Base-by-base conservation (phyloP, 2,329 filamentous ascomycete genomes). In the Colletotrichum euphorbiae region DNA sequence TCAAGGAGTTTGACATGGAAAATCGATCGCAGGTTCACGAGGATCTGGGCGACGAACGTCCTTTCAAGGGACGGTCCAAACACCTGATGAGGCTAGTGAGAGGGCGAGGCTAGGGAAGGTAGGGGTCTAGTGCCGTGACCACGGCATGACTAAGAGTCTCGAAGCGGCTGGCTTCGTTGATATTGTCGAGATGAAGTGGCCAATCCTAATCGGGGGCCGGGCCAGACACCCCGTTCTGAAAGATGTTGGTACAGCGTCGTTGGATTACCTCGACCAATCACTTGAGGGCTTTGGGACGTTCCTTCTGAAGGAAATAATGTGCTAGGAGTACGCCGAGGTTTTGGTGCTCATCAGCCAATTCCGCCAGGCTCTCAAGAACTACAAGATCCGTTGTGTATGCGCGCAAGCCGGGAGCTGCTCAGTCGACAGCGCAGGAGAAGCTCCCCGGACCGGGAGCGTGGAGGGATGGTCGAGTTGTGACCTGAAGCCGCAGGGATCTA, bases 61-160 rank as follows among this genome's bases (percentile, higher is more conserved):
- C 61, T 8, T 69, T 57, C 28, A 48, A 48, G 0, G 69, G 73
- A 28, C 78, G 75, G 74, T 73, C 71, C 42, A 69, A 73, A 12
- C 69, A 76, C 50, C 75, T 78, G 61, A 72, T 19, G 71, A 74
- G 4, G 74, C 74, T 0, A 71, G 73, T 0, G 74, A 73, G 19
- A 77, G 74, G 52, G 74, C 73, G 19, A 77, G 74, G 52, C 72
- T 79, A 1, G 76, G 76, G 2, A 75, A 76, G 6, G 62, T 75
- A 1, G 77, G 78, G n/a, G 69, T 72, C 0, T 67, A 76, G 31
- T 57, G 73, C 12, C 69, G 72, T 8, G 66, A 71, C 57, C 46
- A 21, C 7, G 46, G 36, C 2, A 74, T 76, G 63, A 45, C 54
- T n/a, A 63, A 66, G 17, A 48, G 45, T 11, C 71, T 77, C 48